phyloP scores from a whole-genome alignment of 768 basidiomycete genomes.

The Coprinopsis cinerea region DNA sequence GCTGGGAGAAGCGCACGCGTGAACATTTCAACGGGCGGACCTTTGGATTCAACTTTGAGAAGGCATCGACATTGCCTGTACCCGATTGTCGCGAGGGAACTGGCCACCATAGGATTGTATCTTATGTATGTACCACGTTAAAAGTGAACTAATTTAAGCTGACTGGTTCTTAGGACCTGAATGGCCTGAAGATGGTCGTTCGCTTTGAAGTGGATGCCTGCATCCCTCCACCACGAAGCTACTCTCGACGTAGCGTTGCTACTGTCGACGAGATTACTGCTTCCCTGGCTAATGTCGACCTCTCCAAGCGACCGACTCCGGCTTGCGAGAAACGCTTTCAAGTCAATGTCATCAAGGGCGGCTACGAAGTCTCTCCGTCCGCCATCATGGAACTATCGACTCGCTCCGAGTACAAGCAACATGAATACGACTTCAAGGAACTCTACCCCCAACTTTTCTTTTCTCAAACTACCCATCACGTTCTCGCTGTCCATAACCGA shows the following conservation, averaged over 20 bases:
- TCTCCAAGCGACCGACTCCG: slow-evolving; percentile 16
- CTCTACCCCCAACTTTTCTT: slow-evolving; percentile 62
- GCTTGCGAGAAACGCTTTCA: slow-evolving; percentile 1
- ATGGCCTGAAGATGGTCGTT: slow-evolving; percentile 31
- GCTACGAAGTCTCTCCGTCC: slow-evolving; percentile 34
- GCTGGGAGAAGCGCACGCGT: slow-evolving; percentile 43
- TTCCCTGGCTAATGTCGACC: slow-evolving; percentile 26
- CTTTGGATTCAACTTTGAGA: slow-evolving; percentile 62
- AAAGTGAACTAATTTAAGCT: slow-evolving; percentile 1
- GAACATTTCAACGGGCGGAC: slow-evolving; percentile 32
- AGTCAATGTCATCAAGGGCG: slow-evolving; percentile 25
- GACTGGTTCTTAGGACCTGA: slow-evolving; percentile 39
- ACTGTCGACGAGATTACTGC: slow-evolving; percentile 32
- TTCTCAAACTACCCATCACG: slow-evolving; percentile 59
- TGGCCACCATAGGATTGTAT: slow-evolving; percentile 58
- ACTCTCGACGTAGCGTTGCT: slow-evolving; percentile 19
- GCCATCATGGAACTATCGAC: slow-evolving; percentile 44
- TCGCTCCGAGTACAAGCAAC: slow-evolving; percentile 26
- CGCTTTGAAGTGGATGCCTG: slow-evolving; percentile 26
- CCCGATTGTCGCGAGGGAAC: slow-evolving; percentile 43
- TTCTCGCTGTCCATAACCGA: slow-evolving; percentile 49
- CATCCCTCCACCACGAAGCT: slow-evolving; percentile 18
- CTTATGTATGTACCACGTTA: slow-evolving; percentile 43
- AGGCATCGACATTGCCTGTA: slow-evolving; percentile 42
- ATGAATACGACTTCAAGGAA: slow-evolving; percentile 48